phyloP scores from a whole-genome alignment of 2,329 filamentous ascomycete genomes.

The Trichoderma gracile region DNA sequence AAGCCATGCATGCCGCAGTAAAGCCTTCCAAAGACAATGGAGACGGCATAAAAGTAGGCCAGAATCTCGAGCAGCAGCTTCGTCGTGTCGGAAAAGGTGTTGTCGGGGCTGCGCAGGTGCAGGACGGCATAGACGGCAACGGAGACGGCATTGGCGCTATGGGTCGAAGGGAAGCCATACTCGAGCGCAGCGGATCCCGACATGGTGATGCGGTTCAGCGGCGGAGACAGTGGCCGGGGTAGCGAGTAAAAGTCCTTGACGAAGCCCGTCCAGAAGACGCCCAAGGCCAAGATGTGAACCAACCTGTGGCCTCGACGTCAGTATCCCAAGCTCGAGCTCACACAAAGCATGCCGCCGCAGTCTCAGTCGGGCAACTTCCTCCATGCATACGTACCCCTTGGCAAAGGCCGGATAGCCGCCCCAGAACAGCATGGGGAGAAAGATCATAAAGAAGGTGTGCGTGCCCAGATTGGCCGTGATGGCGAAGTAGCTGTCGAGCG shows the following conservation, averaged over 20 bases:
- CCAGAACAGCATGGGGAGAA: constrained; percentile 94
- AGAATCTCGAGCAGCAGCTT: constrained; percentile 65
- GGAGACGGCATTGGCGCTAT: constrained; percentile 95
- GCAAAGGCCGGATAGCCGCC: constrained; percentile 84
- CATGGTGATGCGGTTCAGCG: constrained; percentile 93
- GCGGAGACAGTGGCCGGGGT: constrained; percentile 86
- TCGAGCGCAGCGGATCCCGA: constrained; percentile 92
- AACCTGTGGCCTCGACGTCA: constrained; percentile 46
- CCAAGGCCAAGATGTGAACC: constrained; percentile 74
- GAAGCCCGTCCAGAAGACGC: constrained; percentile 88
- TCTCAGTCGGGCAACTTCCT: not conserved
- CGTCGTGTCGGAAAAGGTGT: constrained; percentile 58
- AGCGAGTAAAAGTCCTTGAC: constrained; percentile 93
- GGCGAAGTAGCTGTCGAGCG: constrained; percentile 94
- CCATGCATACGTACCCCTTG: constrained; percentile 67
- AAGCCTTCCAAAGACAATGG: constrained; percentile 85
- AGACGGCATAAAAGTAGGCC: constrained; percentile 81
- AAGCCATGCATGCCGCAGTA: constrained; percentile 99
- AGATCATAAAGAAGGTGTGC: constrained; percentile 98
- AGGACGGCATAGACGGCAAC: constrained; percentile 84
- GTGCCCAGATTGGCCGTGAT: constrained; percentile 95
- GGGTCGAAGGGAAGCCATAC: constrained; percentile 96
- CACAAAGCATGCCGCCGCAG: not conserved
- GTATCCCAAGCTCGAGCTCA: constrained; percentile 18
- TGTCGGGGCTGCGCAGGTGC: constrained; percentile 65